Conservation (phyloP, 139 green algal species). For the Chlamydomonas incerta region DNA sequence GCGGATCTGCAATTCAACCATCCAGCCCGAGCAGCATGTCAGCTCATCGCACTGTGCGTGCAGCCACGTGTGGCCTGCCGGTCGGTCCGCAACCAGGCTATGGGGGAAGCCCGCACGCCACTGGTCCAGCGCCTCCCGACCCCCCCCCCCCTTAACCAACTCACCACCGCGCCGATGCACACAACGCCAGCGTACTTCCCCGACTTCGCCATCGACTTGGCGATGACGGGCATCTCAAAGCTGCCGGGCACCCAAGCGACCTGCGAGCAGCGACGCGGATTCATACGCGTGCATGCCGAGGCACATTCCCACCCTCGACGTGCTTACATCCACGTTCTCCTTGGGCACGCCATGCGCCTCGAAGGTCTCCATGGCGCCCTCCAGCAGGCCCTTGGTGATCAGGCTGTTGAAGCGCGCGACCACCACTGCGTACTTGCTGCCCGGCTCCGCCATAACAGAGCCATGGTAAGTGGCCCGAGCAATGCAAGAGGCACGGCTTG, state of each 20-base stretch:
- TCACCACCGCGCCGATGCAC: slow-evolving; percentile 92
- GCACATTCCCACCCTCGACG: too few relatives aligned
- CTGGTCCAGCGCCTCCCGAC: too few relatives aligned
- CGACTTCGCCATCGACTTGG: slow-evolving; percentile 90
- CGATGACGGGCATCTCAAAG: slow-evolving; percentile 96
- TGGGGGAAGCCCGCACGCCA: too few relatives aligned
- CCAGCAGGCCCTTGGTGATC: slow-evolving; percentile 92
- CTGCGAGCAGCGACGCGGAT: slow-evolving; percentile 48
- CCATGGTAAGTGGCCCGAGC: slow-evolving; percentile 41
- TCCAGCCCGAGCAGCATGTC: too few relatives aligned
- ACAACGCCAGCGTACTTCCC: slow-evolving; percentile 92
- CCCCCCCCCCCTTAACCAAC: slow-evolving; percentile 2
- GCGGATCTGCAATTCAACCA: slow-evolving; percentile 71
- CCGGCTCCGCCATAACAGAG: slow-evolving; percentile 42
- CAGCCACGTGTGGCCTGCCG: too few relatives aligned
- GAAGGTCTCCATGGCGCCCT: slow-evolving; percentile 86
- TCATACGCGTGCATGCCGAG: not conserved
- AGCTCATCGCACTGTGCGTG: too few relatives aligned
- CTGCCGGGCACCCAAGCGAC: slow-evolving; percentile 94
- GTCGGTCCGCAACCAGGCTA: too few relatives aligned
- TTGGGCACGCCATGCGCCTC: slow-evolving; percentile 70
- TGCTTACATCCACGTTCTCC: slow-evolving; percentile 79
- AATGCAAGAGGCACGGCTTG: not conserved
- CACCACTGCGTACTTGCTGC: slow-evolving; percentile 77
- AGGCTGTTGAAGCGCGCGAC: slow-evolving; percentile 96